Evolutionary conservation across 441 rosid genomes (phyloP), one percentile per base, ranked within the genome.

Genomic region (Gossypium schwendimanii): DNA sequence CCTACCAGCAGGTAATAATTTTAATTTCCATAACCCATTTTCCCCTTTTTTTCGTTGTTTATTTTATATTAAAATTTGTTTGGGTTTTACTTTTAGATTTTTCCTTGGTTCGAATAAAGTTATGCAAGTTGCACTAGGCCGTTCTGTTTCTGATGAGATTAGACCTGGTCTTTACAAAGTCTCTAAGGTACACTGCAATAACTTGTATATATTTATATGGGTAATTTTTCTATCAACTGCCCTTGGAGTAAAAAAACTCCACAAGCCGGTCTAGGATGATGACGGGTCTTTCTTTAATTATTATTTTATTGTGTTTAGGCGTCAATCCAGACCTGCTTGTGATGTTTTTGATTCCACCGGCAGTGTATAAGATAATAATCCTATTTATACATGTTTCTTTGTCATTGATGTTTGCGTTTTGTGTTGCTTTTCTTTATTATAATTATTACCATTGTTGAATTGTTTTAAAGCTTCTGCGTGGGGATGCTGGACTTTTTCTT

Each of bases 101-200:
- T 95, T 95, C 75, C 92, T 95, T 10, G 99, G 98, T 18, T 93
- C 99, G 21, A 95, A 95, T 81, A 95, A 93, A 84, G 99, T 93
- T 23, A 95, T 93, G 98, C 98, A 93, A 73, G 92, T 95, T 63
- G 88, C 99, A 64, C 80, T 95, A 31, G 99, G 98, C 63, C 97
- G 98, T 50, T 87, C 93, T 21, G 87, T 74, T 83, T 81, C 97
- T 28, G 95, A 91, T 79, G 99, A 93, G 84, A 73, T 87, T 70
- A 83, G 90, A 78, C 85, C 95, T 0, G 90, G 97, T 12, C 75
- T 91, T 78, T 78, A 78, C 73, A 93, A 88, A 82, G 91, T 81
- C 65, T 91, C 99, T 44, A 95, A 90, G 94, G 75, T 33, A 24
- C 3, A 54, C 17, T 70, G 44, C 39, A 28, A 11, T 39, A 4